These are phyloP conservation scores for Boletus vinaceobasis DNA, from an alignment of 768 basidiomycete genomes.

Conservation along the genomic window DNA sequence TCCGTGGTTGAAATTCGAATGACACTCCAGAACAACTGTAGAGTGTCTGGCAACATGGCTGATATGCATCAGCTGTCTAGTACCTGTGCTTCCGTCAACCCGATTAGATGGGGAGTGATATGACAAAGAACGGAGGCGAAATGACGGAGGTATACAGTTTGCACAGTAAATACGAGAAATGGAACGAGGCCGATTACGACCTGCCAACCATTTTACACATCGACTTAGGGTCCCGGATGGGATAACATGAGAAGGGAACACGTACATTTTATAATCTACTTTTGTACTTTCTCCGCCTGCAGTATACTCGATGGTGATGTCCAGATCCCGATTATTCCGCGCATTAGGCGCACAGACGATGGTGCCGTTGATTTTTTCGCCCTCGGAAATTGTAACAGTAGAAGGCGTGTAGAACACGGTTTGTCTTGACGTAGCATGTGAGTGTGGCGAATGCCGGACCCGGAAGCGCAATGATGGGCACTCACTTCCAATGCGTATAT, in stretches of 20 bases:
- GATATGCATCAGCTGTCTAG: slow-evolving; percentile 15
- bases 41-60: not conserved
- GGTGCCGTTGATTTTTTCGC: slow-evolving; percentile 68
- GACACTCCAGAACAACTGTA: not conserved
- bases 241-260: slow-evolving; percentile 29
- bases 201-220: slow-evolving; percentile 53
- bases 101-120: not conserved
- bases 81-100: slow-evolving; percentile 25
- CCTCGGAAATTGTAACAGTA: slow-evolving; percentile 65
- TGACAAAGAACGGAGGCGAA: not conserved
- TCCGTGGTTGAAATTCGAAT: not conserved
- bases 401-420: slow-evolving; percentile 96
- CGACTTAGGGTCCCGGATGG: slow-evolving; percentile 9
- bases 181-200: slow-evolving; percentile 49
- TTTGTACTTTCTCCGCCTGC: slow-evolving; percentile 27
- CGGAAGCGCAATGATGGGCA: slow-evolving; percentile 13
- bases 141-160: slow-evolving; percentile 13
- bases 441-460: not conserved
- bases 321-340: slow-evolving; percentile 92
- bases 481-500: slow-evolving; percentile 96
- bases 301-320: slow-evolving; percentile 80
- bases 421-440: slow-evolving; percentile 51
- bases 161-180: slow-evolving; percentile 6
- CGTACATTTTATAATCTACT: slow-evolving; percentile 87
- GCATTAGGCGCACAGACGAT: slow-evolving; percentile 84